Evolutionary conservation across 2,329 filamentous ascomycete genomes (phyloP).

Genomic region (Penicillium oxalicum): DNA sequence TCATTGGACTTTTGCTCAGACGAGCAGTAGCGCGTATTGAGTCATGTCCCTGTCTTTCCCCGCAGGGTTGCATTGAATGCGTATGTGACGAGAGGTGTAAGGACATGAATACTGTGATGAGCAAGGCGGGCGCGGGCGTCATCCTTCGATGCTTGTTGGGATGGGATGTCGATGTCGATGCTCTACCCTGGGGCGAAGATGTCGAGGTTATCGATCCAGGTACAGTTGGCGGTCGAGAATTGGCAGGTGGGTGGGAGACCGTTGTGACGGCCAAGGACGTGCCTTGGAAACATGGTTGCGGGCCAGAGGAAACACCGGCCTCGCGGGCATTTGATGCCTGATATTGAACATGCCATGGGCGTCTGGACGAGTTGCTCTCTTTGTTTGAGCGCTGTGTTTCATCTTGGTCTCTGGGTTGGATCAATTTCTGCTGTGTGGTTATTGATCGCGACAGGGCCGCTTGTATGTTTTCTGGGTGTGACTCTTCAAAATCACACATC

Average conservation of each 20-base stretch:
- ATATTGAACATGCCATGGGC: not conserved
- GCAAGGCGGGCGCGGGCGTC: constrained; percentile 78
- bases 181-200: constrained; percentile 80
- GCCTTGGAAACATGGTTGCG: constrained; percentile 24
- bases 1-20: constrained; percentile 69
- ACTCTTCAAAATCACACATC: too few species aligned
- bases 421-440: too few species aligned
- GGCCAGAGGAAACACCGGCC: constrained; percentile 1
- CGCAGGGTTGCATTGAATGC: constrained; percentile 80
- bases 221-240: constrained; percentile 52
- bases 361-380: too few species aligned
- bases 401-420: too few species aligned
- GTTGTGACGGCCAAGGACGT: constrained; percentile 69
- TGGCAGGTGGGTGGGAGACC: constrained; percentile 72
- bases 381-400: too few species aligned
- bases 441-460: too few species aligned
- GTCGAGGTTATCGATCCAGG: constrained; percentile 60
- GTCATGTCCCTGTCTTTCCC: constrained; percentile 61
- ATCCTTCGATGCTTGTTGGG: constrained; percentile 71
- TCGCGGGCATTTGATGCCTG: not conserved
- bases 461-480: too few species aligned
- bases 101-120: constrained; percentile 86
- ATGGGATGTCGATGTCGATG: constrained; percentile 72
- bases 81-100: constrained; percentile 79
- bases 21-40: constrained; percentile 73